Evolutionary conservation across 2,329 filamentous ascomycete genomes (phyloP), one percentile per base, ranked within the genome.

Genomic region (Endoconidiophora laricicola): DNA sequence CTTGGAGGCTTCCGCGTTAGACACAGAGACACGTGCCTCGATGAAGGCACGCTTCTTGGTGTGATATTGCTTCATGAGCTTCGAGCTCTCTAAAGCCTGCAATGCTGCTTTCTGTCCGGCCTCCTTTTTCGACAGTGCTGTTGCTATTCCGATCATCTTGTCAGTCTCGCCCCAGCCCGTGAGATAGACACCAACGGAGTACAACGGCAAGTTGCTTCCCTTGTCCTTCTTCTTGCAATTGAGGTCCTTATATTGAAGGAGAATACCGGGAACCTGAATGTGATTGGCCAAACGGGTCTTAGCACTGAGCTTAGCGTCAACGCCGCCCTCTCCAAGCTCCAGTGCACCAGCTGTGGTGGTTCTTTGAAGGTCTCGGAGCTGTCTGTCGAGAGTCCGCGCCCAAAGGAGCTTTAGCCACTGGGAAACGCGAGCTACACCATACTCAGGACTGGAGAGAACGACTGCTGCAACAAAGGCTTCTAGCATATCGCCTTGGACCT

Each of bases 391-490:
- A 3, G 74, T 77, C 44, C 70, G 75, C 3, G 74, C 73, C 86
- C 87, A 95, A 1, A 95, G 67, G 6, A 71, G 66, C 46, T 76
- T 80, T 43, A 95, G 66, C 86, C 87, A 96, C 12, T 70, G 61
- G 47, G 81, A 72, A 2, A 74, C 79, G 2, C 69, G 70, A 6
- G 63, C 55, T 44, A 82, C 73, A 1, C 88, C 87, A 44, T 76
- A 61, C 2, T 66, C 63, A 0, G 77, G 70, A 57, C 86, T 75
- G 1, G 81, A 79, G 2, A 86, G 66, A 33, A 94, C 73, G 4
- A 88, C 65, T 2, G 83, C 88, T 6, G 83, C 88, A 14, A 94
- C 76, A 57, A 93, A 95, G 0, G 90, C 83, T 62, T 96, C 90
- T 58, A 95, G 93, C 16, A 95, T 73, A 60, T 96, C 90, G 6